Evolutionary conservation across 2,329 filamentous ascomycete genomes (phyloP).

Genomic region (Geoglossum cookeanum): DNA sequence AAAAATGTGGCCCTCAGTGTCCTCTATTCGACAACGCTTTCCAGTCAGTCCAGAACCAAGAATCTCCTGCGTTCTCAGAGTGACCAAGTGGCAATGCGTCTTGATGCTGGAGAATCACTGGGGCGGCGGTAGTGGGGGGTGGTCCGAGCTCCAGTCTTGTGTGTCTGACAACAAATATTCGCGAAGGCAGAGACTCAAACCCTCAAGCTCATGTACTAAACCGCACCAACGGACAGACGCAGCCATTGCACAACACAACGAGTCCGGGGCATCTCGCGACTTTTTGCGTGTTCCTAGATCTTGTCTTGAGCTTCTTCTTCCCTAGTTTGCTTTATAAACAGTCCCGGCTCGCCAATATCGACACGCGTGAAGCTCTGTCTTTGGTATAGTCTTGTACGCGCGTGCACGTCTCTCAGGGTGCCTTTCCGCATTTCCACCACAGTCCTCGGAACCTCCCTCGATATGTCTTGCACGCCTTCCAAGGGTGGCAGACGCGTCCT

Average conservation of each 20-base stretch:
- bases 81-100: too few relatives aligned
- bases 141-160: background rate
- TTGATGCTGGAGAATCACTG: too few relatives aligned
- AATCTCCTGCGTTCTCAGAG: too few relatives aligned
- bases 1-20: too few relatives aligned
- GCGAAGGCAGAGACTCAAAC: background rate
- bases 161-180: background rate
- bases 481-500: conserved; percentile 2
- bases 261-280: background rate
- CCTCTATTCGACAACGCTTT: too few relatives aligned
- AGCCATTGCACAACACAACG: background rate
- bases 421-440: background rate
- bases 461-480: conserved; percentile 1
- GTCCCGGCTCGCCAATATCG: background rate
- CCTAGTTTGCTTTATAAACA: background rate
- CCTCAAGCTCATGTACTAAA: background rate
- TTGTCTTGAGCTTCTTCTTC: background rate
- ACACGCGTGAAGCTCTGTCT: background rate
- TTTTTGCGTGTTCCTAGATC: background rate
- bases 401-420: background rate
- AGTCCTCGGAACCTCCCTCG: background rate
- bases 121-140: background rate
- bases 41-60: too few relatives aligned
- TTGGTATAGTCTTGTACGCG: background rate
- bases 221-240: background rate